phyloP scores from a whole-genome alignment of 768 basidiomycete genomes.

The Suillus discolor region DNA sequence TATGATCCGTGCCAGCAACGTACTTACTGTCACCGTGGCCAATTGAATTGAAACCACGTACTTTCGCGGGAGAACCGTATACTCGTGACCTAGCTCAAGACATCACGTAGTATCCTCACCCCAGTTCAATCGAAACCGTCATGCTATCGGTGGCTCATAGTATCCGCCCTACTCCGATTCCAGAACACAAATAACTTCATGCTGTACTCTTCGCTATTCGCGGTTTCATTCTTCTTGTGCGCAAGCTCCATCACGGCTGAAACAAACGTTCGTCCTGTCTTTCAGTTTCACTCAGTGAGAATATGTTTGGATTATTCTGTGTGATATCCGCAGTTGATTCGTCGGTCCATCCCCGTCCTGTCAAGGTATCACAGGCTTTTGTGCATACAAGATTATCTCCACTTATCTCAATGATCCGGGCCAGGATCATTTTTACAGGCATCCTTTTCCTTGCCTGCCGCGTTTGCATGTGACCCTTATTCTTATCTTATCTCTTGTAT shows the following conservation, averaged over 20 bases:
- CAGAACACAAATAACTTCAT: neutral
- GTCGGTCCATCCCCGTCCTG: neutral
- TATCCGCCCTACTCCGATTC: neutral
- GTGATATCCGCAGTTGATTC: neutral
- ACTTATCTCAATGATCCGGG: neutral
- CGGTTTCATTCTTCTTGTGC: neutral
- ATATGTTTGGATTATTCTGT: neutral
- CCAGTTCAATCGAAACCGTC: neutral
- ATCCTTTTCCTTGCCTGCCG: neutral
- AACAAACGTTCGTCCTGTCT: neutral
- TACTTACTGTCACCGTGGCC: neutral
- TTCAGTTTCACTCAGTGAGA: neutral
- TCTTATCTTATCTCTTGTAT: neutral
- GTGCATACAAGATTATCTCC: neutral
- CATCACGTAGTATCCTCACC: neutral
- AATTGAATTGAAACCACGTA: neutral
- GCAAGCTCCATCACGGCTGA: neutral
- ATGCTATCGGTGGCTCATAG: neutral
- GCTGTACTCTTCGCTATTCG: neutral
- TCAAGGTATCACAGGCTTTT: neutral
- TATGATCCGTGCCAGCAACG: constrained; percentile 4
- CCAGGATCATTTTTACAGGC: neutral
- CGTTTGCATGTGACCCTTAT: neutral
- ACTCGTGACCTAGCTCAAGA: neutral
- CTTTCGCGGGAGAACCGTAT: neutral